Evolutionary conservation across 2,329 filamentous ascomycete genomes (phyloP).

Genomic region (Daldinia sp.): DNA sequence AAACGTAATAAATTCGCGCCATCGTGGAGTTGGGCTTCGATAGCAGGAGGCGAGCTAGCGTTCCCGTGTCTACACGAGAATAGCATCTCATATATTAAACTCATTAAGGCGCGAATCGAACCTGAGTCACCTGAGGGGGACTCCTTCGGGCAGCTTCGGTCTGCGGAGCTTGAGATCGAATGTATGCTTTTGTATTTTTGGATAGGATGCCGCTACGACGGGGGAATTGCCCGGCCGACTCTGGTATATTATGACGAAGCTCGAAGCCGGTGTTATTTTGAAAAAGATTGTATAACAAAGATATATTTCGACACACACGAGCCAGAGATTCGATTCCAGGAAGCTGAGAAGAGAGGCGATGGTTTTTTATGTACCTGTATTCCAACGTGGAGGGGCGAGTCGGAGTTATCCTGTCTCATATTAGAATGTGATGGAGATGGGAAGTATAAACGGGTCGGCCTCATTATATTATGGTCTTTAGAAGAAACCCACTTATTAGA

Average conservation of each 20-base stretch:
- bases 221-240: no score
- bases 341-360: background rate
- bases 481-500: background rate
- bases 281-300: background rate
- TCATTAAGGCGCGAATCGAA: background rate
- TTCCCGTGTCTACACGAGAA: background rate
- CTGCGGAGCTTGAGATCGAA: slow-evolving; percentile 7
- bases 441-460: background rate
- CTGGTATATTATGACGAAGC: background rate
- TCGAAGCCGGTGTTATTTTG: background rate
- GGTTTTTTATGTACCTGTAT: background rate
- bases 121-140: background rate
- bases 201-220: background rate
- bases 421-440: background rate
- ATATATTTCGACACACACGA: background rate
- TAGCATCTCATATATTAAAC: background rate
- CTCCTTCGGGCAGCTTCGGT: background rate
- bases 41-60: background rate
- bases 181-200: background rate
- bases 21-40: background rate
- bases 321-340: background rate
- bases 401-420: background rate
- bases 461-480: fast-evolving
- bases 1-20: background rate
- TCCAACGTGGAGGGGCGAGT: background rate